Conservation (phyloP, 768 basidiomycete genomes). For the Leccinum rimulosum region DNA sequence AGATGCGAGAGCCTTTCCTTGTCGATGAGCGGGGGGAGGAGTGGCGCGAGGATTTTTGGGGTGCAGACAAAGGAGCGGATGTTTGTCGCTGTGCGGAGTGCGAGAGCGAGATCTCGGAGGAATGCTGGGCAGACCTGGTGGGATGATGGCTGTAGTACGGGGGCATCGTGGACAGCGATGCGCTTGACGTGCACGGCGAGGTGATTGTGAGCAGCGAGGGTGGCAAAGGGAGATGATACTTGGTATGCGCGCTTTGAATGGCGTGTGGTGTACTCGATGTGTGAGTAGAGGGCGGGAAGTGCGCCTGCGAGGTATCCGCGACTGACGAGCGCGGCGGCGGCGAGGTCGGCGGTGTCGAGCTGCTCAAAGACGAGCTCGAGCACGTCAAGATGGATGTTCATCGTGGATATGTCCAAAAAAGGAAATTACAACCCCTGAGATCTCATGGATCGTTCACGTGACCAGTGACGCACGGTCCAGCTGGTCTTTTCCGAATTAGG, state of each 20-base stretch:
- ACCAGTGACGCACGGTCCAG: slow-evolving; percentile 21
- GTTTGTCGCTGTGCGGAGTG: slow-evolving; percentile 50
- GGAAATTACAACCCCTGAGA: slow-evolving; percentile 8
- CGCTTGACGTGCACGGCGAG: slow-evolving; percentile 57
- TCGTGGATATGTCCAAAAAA: slow-evolving; percentile 31
- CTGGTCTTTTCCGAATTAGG: slow-evolving; percentile 15
- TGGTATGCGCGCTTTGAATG: slow-evolving; percentile 54
- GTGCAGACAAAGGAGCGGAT: slow-evolving; percentile 58
- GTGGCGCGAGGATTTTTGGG: slow-evolving; percentile 42
- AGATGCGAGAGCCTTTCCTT: slow-evolving; percentile 46
- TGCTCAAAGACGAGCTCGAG: slow-evolving; percentile 63
- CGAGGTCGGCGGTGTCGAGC: slow-evolving; percentile 52
- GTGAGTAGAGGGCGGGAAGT: slow-evolving; percentile 60
- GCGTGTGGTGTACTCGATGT: slow-evolving; percentile 49
- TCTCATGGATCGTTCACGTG: slow-evolving; percentile 13
- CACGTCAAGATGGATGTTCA: slow-evolving; percentile 71
- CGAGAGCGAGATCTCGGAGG: slow-evolving; percentile 47
- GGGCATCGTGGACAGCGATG: slow-evolving; percentile 55
- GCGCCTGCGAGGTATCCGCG: slow-evolving; percentile 63
- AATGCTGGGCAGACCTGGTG: slow-evolving; percentile 42
- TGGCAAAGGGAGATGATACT: slow-evolving; percentile 60
- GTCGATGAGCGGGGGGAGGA: slow-evolving; percentile 46
- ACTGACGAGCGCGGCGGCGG: slow-evolving; percentile 61
- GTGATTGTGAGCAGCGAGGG: slow-evolving; percentile 49
- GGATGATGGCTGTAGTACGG: slow-evolving; percentile 34